phyloP scores from a whole-genome alignment of 1,139 yeast species.

The Torulaspora globosa region DNA sequence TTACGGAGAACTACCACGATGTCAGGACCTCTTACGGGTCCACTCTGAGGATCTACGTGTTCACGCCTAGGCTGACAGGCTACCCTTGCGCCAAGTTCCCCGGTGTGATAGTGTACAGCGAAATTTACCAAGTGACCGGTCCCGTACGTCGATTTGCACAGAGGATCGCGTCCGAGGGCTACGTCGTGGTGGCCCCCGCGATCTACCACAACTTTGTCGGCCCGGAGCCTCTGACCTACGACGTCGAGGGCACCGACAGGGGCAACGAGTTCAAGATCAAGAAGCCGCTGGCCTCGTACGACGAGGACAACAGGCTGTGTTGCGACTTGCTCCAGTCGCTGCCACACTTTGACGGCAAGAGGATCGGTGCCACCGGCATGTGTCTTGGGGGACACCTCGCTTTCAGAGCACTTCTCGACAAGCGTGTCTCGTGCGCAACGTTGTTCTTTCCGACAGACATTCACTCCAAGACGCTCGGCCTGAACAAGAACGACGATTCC shows the following conservation, averaged over 20 bases:
- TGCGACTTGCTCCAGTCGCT: slow-evolving; percentile 57
- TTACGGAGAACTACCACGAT: slow-evolving; percentile 63
- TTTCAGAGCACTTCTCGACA: slow-evolving; percentile 65
- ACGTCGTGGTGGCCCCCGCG: slow-evolving; percentile 72
- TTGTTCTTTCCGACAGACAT: slow-evolving; percentile 82
- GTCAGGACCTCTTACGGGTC: slow-evolving; percentile 64
- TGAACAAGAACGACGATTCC: slow-evolving; percentile 61
- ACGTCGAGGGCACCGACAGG: slow-evolving; percentile 66
- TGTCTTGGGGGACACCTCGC: slow-evolving; percentile 85
- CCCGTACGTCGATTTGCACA: slow-evolving; percentile 77
- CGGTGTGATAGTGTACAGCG: slow-evolving; percentile 74
- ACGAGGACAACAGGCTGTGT: slow-evolving; percentile 65
- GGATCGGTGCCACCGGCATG: slow-evolving; percentile 81
- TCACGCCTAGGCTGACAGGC: slow-evolving; percentile 64
- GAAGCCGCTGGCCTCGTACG: slow-evolving; percentile 68
- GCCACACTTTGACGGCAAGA: slow-evolving; percentile 61
- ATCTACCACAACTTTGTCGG: slow-evolving; percentile 70
- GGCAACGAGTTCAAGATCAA: slow-evolving; percentile 66
- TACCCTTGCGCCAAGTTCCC: slow-evolving; percentile 77
- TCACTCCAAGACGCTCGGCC: slow-evolving; percentile 59
- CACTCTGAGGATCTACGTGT: slow-evolving; percentile 61
- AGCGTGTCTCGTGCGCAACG: slow-evolving; percentile 61
- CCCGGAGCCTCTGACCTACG: slow-evolving; percentile 65
- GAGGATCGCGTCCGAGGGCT: slow-evolving; percentile 76
- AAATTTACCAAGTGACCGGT: slow-evolving; percentile 70